A percentile compares a stretch with the other conserved stretches of the same genome.
Conservation (phyloP, 495 filamentous ascomycete genomes). For the Elaphomyces granulatus region DNA sequence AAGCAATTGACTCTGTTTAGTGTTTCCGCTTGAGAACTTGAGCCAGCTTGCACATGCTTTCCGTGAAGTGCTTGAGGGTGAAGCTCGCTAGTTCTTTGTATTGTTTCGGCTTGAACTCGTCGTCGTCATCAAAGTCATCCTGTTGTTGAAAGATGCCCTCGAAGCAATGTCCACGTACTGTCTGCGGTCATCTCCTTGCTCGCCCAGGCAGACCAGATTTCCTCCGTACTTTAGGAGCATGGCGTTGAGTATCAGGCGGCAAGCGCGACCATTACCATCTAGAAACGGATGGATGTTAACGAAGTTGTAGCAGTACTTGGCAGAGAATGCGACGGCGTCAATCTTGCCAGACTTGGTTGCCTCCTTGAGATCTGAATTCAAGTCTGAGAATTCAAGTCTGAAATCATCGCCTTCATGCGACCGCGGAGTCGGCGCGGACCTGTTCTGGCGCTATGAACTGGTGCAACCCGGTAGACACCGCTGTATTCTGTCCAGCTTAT, state of each 20-base stretch:
- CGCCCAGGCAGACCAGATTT: slow-evolving; percentile 17
- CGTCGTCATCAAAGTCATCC: slow-evolving; percentile 5
- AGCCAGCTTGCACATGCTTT: too few relatives aligned
- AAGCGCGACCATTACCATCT: slow-evolving; percentile 26
- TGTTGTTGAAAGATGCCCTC: too few relatives aligned
- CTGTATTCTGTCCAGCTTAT: slow-evolving; percentile 14
- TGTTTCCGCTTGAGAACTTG: too few relatives aligned
- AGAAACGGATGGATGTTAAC: slow-evolving; percentile 25
- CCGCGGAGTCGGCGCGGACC: too few relatives aligned
- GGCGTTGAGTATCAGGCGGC: slow-evolving; percentile 22
- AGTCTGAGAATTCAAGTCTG: too few relatives aligned
- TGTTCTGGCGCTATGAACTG: slow-evolving; percentile 7
- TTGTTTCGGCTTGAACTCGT: slow-evolving; percentile 6
- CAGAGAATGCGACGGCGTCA: slow-evolving; percentile 20
- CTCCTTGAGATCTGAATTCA: slow-evolving; percentile 9
- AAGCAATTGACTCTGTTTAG: not conserved
- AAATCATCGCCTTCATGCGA: slow-evolving; percentile 21
- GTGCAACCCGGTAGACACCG: slow-evolving; percentile 13
- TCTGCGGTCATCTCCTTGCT: slow-evolving; percentile 9
- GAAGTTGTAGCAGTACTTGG: slow-evolving; percentile 19
- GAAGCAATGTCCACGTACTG: too few relatives aligned
- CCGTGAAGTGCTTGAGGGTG: too few relatives aligned
- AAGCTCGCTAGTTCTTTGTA: slow-evolving; percentile 6
- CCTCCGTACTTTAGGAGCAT: slow-evolving; percentile 16
- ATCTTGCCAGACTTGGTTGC: slow-evolving; percentile 4